Conservation (phyloP, 2,329 filamentous ascomycete species). For the Colletotrichum cordylinicola region DNA sequence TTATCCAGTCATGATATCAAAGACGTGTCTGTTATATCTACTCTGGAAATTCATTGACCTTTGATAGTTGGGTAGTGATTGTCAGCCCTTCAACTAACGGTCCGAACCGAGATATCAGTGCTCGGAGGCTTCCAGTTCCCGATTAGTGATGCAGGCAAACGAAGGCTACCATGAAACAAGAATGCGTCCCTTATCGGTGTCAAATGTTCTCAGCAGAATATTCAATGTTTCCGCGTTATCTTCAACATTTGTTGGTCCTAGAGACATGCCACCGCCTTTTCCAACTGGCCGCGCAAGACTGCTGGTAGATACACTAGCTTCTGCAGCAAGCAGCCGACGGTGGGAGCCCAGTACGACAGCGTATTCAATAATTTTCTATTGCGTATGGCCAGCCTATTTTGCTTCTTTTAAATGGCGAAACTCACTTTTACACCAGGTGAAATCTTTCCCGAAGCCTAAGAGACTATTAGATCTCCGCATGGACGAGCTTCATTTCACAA, state of each 20-base stretch:
- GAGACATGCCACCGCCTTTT: no score
- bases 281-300: not conserved
- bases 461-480: no score
- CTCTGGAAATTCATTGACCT: not conserved
- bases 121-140: not conserved
- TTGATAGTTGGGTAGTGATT: not conserved
- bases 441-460: not conserved
- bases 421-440: not conserved
- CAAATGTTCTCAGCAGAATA: no score
- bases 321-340: not conserved
- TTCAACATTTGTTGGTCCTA: no score
- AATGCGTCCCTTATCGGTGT: no score
- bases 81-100: not conserved
- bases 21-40: not conserved
- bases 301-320: not conserved
- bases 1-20: not conserved
- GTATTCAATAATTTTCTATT: accelerated
- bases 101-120: not conserved
- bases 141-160: not conserved
- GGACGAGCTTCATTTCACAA: not conserved
- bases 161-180: no score
- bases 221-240: no score
- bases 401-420: not conserved
- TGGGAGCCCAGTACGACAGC: not conserved
- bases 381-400: not conserved